A percentile compares a stretch with the other conserved stretches of the same genome.
These are phyloP conservation scores for Microthlaspi erraticum DNA, from an alignment of 345 rosid genomes.

Conservation along the genomic window DNA sequence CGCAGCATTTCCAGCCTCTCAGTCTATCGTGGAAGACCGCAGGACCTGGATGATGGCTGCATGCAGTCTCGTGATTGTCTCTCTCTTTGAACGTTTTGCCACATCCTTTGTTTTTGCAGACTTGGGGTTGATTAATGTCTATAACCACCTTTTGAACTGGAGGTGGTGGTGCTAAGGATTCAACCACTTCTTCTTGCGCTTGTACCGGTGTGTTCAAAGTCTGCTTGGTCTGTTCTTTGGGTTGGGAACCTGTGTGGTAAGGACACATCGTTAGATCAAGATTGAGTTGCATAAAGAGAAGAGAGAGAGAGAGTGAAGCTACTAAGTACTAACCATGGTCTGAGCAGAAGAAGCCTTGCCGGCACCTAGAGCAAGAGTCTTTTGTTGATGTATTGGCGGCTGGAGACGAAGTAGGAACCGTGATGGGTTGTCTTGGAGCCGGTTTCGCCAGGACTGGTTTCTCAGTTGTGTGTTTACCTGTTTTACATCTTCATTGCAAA, in stretches of 20 bases:
- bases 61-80: constrained; percentile 83
- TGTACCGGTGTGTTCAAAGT: constrained; percentile 21
- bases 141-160: constrained; percentile 55
- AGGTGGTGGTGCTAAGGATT: constrained; percentile 35
- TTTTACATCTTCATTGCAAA: constrained; percentile 76
- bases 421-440: constrained; percentile 46
- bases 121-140: constrained; percentile 74
- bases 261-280: constrained; percentile 1
- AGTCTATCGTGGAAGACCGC: constrained; percentile 86
- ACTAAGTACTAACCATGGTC: constrained; percentile 93
- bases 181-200: constrained; percentile 31
- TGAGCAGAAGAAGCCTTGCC: constrained; percentile 96
- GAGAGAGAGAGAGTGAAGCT: constrained; percentile 31
- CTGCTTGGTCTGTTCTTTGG: constrained; percentile 43
- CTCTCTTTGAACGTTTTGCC: constrained; percentile 83
- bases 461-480: constrained; percentile 91
- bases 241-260: constrained; percentile 63
- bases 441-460: constrained; percentile 72
- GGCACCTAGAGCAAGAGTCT: constrained; percentile 83
- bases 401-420: constrained; percentile 49
- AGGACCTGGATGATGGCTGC: constrained; percentile 95
- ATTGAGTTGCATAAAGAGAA: neutral
- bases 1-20: constrained; percentile 99
- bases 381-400: constrained; percentile 50
- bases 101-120: constrained; percentile 85